Conservation (phyloP, 2,329 filamentous ascomycete species). For the Aspergillus hortae region DNA sequence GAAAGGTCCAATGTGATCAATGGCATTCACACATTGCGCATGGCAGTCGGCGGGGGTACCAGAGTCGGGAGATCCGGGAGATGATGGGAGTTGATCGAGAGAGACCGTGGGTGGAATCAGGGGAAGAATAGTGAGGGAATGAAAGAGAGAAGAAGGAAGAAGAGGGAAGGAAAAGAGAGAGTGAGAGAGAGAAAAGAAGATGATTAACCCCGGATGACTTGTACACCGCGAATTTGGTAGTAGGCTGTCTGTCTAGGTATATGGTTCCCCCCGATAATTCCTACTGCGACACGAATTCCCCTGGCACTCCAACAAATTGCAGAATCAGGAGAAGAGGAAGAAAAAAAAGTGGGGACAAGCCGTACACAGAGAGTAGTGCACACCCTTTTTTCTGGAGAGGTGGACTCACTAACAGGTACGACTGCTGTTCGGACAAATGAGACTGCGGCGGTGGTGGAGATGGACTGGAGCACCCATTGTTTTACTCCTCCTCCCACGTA, state of each 20-base stretch:
- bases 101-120: not conserved
- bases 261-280: no score
- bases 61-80: not conserved
- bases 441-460: not conserved
- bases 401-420: not conserved
- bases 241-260: not conserved
- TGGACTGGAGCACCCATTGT: not conserved
- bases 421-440: not conserved
- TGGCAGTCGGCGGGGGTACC: not conserved
- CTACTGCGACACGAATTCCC: not conserved
- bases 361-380: not conserved
- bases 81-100: not conserved
- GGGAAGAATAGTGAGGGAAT: not conserved
- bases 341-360: conserved; percentile 1
- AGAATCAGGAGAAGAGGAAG: conserved; percentile 3
- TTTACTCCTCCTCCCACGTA: no score
- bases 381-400: conserved; percentile 4
- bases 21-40: not conserved
- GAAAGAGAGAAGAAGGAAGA: not conserved
- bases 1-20: not conserved
- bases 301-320: not conserved
- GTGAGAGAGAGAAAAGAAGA: not conserved
- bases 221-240: not conserved
- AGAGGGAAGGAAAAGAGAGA: not conserved
- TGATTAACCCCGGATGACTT: not conserved